Conservation (phyloP, 768 basidiomycete genomes). For the Tephrocybe rancida region DNA sequence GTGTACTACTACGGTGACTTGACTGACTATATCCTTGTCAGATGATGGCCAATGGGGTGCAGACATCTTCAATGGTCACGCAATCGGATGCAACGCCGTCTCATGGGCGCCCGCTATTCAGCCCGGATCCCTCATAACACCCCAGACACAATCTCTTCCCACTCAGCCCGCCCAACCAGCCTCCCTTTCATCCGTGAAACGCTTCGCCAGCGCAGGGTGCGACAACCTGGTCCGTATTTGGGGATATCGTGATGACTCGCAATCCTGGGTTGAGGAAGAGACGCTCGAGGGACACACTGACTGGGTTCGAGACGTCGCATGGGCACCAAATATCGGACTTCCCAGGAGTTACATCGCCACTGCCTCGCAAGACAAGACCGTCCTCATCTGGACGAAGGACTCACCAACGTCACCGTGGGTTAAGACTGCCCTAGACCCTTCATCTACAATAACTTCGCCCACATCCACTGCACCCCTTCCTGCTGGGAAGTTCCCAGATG, state of each 20-base stretch:
- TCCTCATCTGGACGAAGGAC: constrained; percentile 91
- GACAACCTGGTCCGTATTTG: constrained; percentile 96
- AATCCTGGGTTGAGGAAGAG: constrained; percentile 92
- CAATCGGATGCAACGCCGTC: constrained; percentile 95
- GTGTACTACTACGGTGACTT: background rate
- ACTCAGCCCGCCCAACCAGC: constrained; percentile 42
- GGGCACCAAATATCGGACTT: constrained; percentile 96
- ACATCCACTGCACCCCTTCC: constrained; percentile 45
- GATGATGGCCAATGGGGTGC: constrained; percentile 97
- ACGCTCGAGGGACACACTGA: constrained; percentile 90
- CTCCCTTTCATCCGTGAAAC: constrained; percentile 68
- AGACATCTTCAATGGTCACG: constrained; percentile 93
- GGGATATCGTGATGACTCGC: constrained; percentile 85
- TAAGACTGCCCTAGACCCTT: constrained; percentile 79
- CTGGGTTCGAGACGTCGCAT: constrained; percentile 99
- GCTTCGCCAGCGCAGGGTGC: constrained; percentile 94
- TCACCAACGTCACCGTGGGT: constrained; percentile 73
- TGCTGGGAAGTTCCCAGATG: constrained; percentile 90
- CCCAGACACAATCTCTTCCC: constrained; percentile 50
- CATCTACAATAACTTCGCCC: constrained; percentile 48
- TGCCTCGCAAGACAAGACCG: constrained; percentile 91
- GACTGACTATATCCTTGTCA: constrained; percentile 27
- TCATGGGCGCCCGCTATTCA: constrained; percentile 95
- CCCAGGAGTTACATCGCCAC: constrained; percentile 96
- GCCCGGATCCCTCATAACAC: constrained; percentile 82